Percentiles rank a stretch among this genome's conserved stretches.
Evolutionary conservation across 2,329 filamentous ascomycete genomes (phyloP).

Genomic region (Talaromyces sp.): DNA sequence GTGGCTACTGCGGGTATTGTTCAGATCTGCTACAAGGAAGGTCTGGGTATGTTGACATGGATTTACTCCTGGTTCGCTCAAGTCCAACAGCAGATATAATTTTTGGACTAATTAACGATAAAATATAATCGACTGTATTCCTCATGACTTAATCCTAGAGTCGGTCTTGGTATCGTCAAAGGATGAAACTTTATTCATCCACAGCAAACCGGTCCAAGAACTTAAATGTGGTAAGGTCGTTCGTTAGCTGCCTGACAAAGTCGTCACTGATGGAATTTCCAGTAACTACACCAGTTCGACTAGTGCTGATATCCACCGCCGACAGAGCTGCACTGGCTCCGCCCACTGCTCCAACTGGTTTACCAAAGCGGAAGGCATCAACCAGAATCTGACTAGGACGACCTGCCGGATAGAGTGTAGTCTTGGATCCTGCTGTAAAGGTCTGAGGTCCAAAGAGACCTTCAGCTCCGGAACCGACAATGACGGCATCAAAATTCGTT

Average conservation of each 20-base stretch:
- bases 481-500: conserved; percentile 45
- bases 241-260: conserved; percentile 50
- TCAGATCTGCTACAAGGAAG: neutral
- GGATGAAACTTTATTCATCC: conserved; percentile 40
- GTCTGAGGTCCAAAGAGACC: conserved; percentile 46
- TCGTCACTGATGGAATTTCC: conserved; percentile 31
- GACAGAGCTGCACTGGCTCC: conserved; percentile 38
- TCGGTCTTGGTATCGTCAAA: no score
- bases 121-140: neutral
- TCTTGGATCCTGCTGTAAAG: conserved; percentile 31
- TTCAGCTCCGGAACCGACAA: conserved; percentile 56
- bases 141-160: neutral
- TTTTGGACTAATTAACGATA: neutral
- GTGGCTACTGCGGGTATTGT: no score
- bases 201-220: conserved; percentile 63
- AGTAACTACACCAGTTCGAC: conserved; percentile 37
- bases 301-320: conserved; percentile 44
- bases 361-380: conserved; percentile 66
- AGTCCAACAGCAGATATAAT: neutral
- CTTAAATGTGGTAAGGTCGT: conserved; percentile 62
- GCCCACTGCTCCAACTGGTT: conserved; percentile 63
- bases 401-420: conserved; percentile 61
- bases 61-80: neutral
- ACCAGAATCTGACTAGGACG: conserved; percentile 62
- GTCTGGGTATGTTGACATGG: neutral